phyloP scores from a whole-genome alignment of 371 early-diverging fungal genomes.

The Mucor lusitanicus region DNA sequence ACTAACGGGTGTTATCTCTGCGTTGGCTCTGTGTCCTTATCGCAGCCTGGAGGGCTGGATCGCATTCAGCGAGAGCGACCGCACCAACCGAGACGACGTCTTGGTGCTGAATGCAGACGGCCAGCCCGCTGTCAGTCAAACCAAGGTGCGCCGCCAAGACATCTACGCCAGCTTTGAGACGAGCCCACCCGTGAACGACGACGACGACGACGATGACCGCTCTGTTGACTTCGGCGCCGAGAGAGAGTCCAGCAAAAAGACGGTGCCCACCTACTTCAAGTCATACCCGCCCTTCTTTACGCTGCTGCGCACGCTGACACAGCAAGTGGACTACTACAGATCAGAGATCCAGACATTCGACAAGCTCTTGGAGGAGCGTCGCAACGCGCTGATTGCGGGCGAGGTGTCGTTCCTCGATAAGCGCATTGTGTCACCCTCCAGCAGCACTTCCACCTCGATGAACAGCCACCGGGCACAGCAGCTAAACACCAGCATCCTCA shows the following conservation, averaged over 20 bases:
- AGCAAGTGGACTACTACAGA: constrained; percentile 71
- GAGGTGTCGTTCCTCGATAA: constrained; percentile 21
- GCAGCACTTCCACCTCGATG: not conserved
- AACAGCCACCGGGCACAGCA: not conserved
- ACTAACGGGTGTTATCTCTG: constrained; percentile 87
- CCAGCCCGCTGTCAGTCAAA: constrained; percentile 5
- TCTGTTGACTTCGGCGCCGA: constrained; percentile 52
- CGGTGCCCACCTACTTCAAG: constrained; percentile 48
- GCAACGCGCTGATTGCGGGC: constrained; percentile 49
- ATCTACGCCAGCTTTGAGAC: constrained; percentile 34
- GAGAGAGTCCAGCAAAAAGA: constrained; percentile 33
- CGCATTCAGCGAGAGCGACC: constrained; percentile 66
- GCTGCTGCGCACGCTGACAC: constrained; percentile 60
- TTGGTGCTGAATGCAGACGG: constrained; percentile 18
- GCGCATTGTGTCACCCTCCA: not conserved
- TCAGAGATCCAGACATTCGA: constrained; percentile 63
- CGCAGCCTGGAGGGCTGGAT: constrained; percentile 81
- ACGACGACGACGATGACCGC: constrained; percentile 54
- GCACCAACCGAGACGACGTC: constrained; percentile 46
- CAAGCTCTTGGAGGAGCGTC: constrained; percentile 56
- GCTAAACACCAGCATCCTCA: not conserved
- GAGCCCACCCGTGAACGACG: constrained; percentile 27
- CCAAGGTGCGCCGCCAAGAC: constrained; percentile 33
- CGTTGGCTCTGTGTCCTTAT: constrained; percentile 76
- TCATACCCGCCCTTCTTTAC: constrained; percentile 69